These are phyloP conservation scores for Oryza rufipogon DNA, from an alignment of 176 grass and related monocot species.

Conservation along the genomic window DNA sequence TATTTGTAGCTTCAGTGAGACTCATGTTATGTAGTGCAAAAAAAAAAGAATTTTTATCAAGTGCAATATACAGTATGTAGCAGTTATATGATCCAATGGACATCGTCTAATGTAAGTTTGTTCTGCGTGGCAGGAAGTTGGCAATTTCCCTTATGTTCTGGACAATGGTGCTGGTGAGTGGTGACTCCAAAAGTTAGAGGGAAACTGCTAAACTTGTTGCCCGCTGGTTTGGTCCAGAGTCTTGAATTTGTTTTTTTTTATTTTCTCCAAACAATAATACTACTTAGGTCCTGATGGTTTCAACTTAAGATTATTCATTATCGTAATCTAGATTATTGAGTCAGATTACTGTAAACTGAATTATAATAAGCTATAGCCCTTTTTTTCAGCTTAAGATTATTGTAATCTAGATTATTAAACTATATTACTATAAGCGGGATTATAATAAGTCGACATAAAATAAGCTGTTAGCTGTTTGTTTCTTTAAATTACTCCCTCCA, in stretches of 20 bases:
- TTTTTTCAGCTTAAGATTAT: too few relatives aligned
- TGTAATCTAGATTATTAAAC: too few relatives aligned
- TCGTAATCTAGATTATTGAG: too few relatives aligned
- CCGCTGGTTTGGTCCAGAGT: conserved; percentile 71
- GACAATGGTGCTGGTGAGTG: conserved; percentile 72
- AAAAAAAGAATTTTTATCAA: not conserved
- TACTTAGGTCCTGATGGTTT: too few relatives aligned
- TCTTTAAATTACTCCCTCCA: too few relatives aligned
- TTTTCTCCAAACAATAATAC: too few relatives aligned
- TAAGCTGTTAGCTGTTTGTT: too few relatives aligned
- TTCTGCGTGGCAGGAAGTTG: conserved; percentile 78
- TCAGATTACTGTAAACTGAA: too few relatives aligned
- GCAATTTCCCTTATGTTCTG: conserved; percentile 94
- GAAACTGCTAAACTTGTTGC: conserved; percentile 82
- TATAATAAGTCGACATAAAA: too few relatives aligned
- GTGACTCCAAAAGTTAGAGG: conserved; percentile 88
- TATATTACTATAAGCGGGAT: too few relatives aligned
- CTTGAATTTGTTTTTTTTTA: not conserved
- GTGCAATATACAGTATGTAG: not conserved
- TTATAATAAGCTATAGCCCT: too few relatives aligned
- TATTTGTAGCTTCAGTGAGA: not conserved
- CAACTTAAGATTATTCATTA: too few relatives aligned
- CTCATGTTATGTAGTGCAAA: not conserved
- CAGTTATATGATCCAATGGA: not conserved
- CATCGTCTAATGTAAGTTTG: not conserved